Evolutionary conservation across 2,329 filamentous ascomycete species (phyloP).

Genomic region (Hymenoscyphus occultus): DNA sequence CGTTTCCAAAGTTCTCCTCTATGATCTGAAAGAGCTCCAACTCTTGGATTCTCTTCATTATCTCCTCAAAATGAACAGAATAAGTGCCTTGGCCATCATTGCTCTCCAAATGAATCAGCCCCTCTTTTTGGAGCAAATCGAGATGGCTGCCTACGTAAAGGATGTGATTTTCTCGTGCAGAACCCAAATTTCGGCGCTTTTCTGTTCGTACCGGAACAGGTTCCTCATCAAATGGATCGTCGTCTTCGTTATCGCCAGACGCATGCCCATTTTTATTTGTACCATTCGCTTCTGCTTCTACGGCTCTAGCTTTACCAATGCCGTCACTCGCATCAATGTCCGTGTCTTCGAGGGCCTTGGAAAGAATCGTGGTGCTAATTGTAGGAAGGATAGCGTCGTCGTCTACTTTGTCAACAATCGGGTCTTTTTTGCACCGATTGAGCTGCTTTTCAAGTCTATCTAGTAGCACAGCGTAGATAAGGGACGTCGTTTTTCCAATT

Average conservation of each 20-base stretch:
- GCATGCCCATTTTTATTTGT: constrained; percentile 20
- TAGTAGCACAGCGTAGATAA: constrained; percentile 74
- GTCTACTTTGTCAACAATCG: constrained; percentile 45
- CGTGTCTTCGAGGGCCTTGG: constrained; percentile 48
- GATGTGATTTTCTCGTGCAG: constrained; percentile 42
- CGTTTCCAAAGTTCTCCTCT: constrained; percentile 69
- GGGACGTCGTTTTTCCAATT: constrained; percentile 70
- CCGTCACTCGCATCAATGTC: constrained; percentile 53
- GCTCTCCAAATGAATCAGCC: constrained; percentile 66
- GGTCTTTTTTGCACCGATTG: constrained; percentile 62
- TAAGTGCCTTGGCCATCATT: constrained; percentile 66
- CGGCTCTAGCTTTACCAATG: constrained; percentile 52
- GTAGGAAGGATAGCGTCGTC: constrained; percentile 35
- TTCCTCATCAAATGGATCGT: constrained; percentile 24
- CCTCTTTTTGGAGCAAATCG: constrained; percentile 65
- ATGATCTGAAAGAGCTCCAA: constrained; percentile 80
- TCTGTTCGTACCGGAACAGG: constrained; percentile 12
- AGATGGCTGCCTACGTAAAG: constrained; percentile 69
- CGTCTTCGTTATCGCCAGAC: constrained; percentile 6
- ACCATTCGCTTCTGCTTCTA: constrained; percentile 35
- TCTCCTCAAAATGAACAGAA: constrained; percentile 76
- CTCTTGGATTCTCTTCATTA: constrained; percentile 69
- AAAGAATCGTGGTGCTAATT: constrained; percentile 56
- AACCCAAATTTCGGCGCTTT: constrained; percentile 7
- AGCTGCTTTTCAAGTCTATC: constrained; percentile 67